These are phyloP conservation scores for Huntiella abstrusa DNA, from an alignment of 2,329 filamentous ascomycete genomes.

Conservation along the genomic window DNA sequence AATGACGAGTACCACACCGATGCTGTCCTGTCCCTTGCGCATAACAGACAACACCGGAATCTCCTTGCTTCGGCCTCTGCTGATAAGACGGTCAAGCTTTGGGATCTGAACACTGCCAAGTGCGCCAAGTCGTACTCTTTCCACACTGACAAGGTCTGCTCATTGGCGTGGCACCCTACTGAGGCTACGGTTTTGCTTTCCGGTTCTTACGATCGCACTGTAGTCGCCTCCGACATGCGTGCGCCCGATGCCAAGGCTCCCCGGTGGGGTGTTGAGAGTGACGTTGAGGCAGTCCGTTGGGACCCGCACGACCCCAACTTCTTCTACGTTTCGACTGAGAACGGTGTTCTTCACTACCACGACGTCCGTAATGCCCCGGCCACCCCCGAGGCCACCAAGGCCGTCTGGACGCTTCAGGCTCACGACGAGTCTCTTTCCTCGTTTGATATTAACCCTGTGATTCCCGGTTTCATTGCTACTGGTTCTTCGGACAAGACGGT, in stretches of 20 bases:
- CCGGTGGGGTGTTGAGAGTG: constrained; percentile 84
- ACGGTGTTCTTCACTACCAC: constrained; percentile 79
- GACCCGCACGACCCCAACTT: constrained; percentile 81
- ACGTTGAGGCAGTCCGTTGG: constrained; percentile 86
- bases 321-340: constrained; percentile 92
- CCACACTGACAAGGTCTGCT: constrained; percentile 96
- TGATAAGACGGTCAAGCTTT: constrained; percentile 93
- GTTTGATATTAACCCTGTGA: constrained; percentile 76
- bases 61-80: constrained; percentile 87
- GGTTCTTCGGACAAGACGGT: constrained; percentile 88
- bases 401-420: constrained; percentile 86
- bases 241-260: constrained; percentile 66
- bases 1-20: constrained; percentile 92
- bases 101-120: constrained; percentile 82
- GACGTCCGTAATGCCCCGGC: constrained; percentile 63
- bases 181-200: constrained; percentile 79
- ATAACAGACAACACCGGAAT: constrained; percentile 86
- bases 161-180: constrained; percentile 75
- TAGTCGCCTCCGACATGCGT: constrained; percentile 92
- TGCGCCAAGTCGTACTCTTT: constrained; percentile 92
- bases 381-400: constrained; percentile 56
- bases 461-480: constrained; percentile 85
- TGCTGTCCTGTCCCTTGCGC: constrained; percentile 74
- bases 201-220: constrained; percentile 85
- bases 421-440: constrained; percentile 83